phyloP scores from a whole-genome alignment of 768 basidiomycete species.

The Tricholoma flavovirens region DNA sequence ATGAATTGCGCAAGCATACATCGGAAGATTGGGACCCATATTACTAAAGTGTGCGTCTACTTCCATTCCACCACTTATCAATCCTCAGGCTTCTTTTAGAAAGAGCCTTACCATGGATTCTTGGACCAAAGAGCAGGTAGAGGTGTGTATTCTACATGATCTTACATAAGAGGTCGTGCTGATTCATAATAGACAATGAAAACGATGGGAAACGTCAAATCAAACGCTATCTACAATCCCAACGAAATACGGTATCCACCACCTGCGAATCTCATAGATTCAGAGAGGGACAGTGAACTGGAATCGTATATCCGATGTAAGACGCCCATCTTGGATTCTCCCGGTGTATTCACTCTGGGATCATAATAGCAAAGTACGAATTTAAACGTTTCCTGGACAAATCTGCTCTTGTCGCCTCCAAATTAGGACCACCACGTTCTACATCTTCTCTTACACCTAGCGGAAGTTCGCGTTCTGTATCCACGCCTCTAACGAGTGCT shows the following conservation, averaged over 20 bases:
- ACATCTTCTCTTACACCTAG: slow-evolving; percentile 21
- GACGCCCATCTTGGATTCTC: slow-evolving; percentile 19
- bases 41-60: slow-evolving; percentile 79
- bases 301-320: slow-evolving; percentile 86
- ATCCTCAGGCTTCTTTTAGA: slow-evolving; percentile 32
- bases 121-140: slow-evolving; percentile 86
- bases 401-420: slow-evolving; percentile 40
- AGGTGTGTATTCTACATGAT: slow-evolving; percentile 42
- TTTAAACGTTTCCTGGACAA: slow-evolving; percentile 61
- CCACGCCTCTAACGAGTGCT: slow-evolving; percentile 19
- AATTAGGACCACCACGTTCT: slow-evolving; percentile 40
- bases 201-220: slow-evolving; percentile 72
- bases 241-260: slow-evolving; percentile 80
- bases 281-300: slow-evolving; percentile 82
- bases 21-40: slow-evolving; percentile 90
- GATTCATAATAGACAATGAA: slow-evolving; percentile 58
- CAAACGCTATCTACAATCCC: slow-evolving; percentile 77
- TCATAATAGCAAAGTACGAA: slow-evolving; percentile 67
- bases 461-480: slow-evolving; percentile 14
- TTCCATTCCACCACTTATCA: neutral
- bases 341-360: slow-evolving; percentile 1
- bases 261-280: slow-evolving; percentile 71
- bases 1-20: slow-evolving; percentile 88
- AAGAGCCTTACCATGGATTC: slow-evolving; percentile 87
- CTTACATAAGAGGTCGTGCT: slow-evolving; percentile 3